Percentiles rank a stretch among this genome's conserved stretches.
Evolutionary conservation across 768 basidiomycete genomes (phyloP).

Genomic region (Leccinum sublutescens): DNA sequence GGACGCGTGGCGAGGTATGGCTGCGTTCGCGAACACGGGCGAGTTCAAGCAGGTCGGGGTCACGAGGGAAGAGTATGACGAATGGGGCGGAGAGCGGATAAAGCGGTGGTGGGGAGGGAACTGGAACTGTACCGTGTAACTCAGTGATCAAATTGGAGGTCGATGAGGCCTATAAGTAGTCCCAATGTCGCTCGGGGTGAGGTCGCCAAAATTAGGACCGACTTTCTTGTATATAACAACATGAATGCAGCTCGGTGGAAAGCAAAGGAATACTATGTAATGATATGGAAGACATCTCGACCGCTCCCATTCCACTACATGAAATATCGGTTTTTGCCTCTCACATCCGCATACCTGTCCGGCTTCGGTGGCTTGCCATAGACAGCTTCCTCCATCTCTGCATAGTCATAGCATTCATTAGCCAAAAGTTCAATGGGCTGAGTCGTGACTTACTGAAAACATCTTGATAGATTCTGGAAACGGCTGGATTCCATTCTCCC

Average conservation of each 20-base stretch:
- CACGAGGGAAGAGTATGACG: slow-evolving; percentile 82
- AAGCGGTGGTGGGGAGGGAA: slow-evolving; percentile 94
- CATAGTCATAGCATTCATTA: background rate
- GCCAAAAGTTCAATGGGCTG: background rate
- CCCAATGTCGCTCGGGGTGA: no score
- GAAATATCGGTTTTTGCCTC: slow-evolving; percentile 31
- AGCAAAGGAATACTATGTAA: background rate
- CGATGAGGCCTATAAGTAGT: no score
- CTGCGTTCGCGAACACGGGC: slow-evolving; percentile 59
- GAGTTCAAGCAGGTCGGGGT: slow-evolving; percentile 58
- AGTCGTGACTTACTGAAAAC: slow-evolving; percentile 56
- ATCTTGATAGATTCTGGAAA: slow-evolving; percentile 62
- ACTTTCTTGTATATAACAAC: background rate
- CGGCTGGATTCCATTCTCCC: slow-evolving; percentile 67
- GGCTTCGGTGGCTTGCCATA: slow-evolving; percentile 31
- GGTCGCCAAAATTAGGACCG: no score
- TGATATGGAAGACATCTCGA: background rate
- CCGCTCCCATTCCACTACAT: slow-evolving; percentile 6
- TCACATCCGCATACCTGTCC: slow-evolving; percentile 30
- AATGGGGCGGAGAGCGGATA: slow-evolving; percentile 84
- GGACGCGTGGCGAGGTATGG: slow-evolving; percentile 96
- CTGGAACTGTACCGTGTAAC: slow-evolving; percentile 50
- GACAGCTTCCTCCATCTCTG: slow-evolving; percentile 24
- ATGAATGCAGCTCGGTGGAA: background rate
- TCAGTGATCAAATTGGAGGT: background rate